Percentiles rank a stretch among this genome's conserved stretches.
phyloP scores from a whole-genome alignment of 75 land plant genomes.

The Cunninghamia lanceolata region DNA sequence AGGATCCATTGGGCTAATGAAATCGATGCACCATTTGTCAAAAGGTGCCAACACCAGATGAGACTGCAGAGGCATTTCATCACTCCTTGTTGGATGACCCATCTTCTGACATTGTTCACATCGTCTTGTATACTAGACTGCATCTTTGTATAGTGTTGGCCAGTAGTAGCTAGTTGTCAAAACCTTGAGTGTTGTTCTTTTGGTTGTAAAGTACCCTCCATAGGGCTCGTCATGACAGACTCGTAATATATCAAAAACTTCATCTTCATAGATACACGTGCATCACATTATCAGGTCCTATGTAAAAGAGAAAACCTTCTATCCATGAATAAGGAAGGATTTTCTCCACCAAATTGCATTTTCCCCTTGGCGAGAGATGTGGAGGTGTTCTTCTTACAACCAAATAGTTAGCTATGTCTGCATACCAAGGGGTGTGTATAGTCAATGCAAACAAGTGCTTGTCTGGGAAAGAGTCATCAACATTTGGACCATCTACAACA shows the following conservation, averaged over 20 bases:
- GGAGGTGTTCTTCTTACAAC: neutral
- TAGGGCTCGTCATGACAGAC: neutral
- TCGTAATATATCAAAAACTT: neutral
- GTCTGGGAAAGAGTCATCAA: neutral
- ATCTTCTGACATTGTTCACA: neutral
- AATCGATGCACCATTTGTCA: neutral
- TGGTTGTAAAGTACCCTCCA: neutral
- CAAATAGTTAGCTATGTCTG: neutral
- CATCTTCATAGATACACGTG: neutral
- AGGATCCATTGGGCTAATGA: neutral
- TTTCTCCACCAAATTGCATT: neutral
- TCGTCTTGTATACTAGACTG: neutral
- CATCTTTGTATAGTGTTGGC: neutral
- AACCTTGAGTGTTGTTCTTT: neutral
- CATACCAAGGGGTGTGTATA: neutral
- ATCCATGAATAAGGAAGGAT: neutral
- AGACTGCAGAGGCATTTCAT: neutral
- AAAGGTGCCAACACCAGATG: neutral
- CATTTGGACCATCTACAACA: neutral
- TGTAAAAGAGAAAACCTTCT: neutral
- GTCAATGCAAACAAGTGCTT: neutral
- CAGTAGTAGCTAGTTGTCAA: neutral
- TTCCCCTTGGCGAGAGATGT: neutral
- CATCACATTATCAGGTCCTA: neutral
- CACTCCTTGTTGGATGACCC: neutral